Conservation (phyloP, 106 monocot genomes). For the Ottelia alismoides region DNA sequence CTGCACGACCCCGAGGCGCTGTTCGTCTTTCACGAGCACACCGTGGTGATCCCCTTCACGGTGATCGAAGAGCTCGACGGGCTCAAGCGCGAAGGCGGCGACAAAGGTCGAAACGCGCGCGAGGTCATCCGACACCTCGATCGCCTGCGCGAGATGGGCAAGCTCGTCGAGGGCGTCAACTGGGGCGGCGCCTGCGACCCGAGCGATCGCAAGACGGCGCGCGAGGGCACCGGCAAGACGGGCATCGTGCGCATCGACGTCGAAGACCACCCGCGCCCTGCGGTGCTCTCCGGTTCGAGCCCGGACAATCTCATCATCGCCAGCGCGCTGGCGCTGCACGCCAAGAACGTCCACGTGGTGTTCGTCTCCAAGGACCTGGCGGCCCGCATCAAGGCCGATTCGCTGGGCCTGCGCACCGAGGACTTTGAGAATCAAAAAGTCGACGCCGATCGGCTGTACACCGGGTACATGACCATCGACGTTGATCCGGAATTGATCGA, state of each 20-base stretch:
- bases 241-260: not conserved
- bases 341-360: not conserved
- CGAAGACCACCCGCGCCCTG: not conserved
- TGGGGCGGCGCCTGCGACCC: too few relatives aligned
- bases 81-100: not conserved
- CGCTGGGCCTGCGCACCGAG: not conserved
- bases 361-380: not conserved
- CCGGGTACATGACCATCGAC: not conserved
- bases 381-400: not conserved
- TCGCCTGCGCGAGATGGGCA: not conserved
- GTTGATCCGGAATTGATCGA: not conserved
- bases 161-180: not conserved
- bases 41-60: not conserved
- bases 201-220: not conserved
- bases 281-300: not conserved
- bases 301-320: not conserved
- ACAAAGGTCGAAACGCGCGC: not conserved
- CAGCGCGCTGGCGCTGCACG: not conserved
- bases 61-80: not conserved
- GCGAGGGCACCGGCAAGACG: too few relatives aligned
- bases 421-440: not conserved
- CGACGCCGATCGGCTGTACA: not conserved
- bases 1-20: not conserved
- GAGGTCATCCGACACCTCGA: not conserved
- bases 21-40: not conserved